A percentile compares a stretch with the other conserved stretches of the same genome.
Evolutionary conservation across 2,329 filamentous ascomycete species (phyloP).

Genomic region (Trichoderma gracile): DNA sequence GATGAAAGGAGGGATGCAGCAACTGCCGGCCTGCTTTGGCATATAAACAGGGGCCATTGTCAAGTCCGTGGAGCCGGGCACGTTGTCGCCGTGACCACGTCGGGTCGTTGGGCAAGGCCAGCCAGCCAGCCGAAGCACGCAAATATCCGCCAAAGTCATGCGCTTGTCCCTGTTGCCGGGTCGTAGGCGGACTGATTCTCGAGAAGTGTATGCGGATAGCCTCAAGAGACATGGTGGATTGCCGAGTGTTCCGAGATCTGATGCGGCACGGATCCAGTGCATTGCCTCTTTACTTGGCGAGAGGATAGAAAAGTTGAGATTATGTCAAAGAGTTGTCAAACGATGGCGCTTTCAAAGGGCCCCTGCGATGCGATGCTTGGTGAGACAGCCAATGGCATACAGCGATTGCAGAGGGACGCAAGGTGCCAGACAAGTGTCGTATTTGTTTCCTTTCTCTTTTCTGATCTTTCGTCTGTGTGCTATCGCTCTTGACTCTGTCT

Average conservation of each 20-base stretch:
- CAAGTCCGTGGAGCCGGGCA: neutral
- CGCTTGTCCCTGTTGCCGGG: constrained; percentile 3
- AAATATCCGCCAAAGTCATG: constrained; percentile 13
- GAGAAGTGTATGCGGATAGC: neutral
- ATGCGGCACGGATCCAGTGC: constrained; percentile 9
- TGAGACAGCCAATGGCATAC: constrained; percentile 35
- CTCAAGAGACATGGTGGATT: neutral
- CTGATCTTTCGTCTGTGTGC: constrained; percentile 55
- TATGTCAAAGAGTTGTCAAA: constrained; percentile 18
- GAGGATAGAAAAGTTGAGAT: constrained; percentile 11
- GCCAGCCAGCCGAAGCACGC: neutral
- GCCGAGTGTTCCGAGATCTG: neutral
- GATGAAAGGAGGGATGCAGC: neutral
- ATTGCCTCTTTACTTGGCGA: constrained; percentile 21
- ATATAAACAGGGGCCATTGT: constrained; percentile 4
- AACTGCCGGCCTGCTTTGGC: neutral
- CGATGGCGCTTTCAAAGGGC: constrained; percentile 14
- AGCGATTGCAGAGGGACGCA: constrained; percentile 32
- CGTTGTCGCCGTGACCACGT: constrained; percentile 2
- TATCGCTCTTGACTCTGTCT: constrained; percentile 63
- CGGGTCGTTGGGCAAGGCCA: constrained; percentile 2
- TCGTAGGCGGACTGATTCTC: neutral
- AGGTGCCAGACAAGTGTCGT: constrained; percentile 39
- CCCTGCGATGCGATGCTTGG: constrained; percentile 17
- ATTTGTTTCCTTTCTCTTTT: constrained; percentile 39